Evolutionary conservation across 805 yeast genomes (phyloP).

Genomic region (Suhomyces kilbournensis): DNA sequence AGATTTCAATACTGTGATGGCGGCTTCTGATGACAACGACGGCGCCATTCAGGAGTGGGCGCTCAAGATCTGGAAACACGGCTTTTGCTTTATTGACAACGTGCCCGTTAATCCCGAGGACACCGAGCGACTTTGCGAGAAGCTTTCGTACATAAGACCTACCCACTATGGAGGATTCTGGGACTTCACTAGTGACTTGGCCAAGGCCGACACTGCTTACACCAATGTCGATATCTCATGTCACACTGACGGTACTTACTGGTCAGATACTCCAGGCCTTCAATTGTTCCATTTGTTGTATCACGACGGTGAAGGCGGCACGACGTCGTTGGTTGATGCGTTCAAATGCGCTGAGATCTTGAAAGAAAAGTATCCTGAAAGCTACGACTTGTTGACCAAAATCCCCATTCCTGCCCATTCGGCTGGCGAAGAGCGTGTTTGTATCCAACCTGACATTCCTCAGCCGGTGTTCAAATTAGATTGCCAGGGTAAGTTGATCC

Average conservation of each 20-base stretch:
- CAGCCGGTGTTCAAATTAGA: conserved; percentile 60
- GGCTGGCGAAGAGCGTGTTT: conserved; percentile 65
- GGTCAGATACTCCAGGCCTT: conserved; percentile 70
- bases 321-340: conserved; percentile 65
- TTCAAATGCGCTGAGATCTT: conserved; percentile 56
- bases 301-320: conserved; percentile 68
- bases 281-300: conserved; percentile 63
- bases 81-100: conserved; percentile 59
- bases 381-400: conserved; percentile 47
- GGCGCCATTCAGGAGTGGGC: conserved; percentile 55
- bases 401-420: conserved; percentile 65
- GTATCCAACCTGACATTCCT: conserved; percentile 55
- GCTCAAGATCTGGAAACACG: conserved; percentile 50
- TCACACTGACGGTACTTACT: conserved; percentile 75
- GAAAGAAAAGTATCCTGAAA: conserved; percentile 45
- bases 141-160: conserved; percentile 58
- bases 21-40: conserved; percentile 22
- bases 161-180: conserved; percentile 81
- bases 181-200: conserved; percentile 70
- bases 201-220: conserved; percentile 69
- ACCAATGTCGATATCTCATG: conserved; percentile 61
- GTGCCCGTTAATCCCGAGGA: conserved; percentile 60
- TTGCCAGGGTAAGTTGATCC: conserved; percentile 49
- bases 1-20: conserved; percentile 47
- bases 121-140: conserved; percentile 55